phyloP scores from a whole-genome alignment of 257 asterid species.

The Gentiana macrophylla region DNA sequence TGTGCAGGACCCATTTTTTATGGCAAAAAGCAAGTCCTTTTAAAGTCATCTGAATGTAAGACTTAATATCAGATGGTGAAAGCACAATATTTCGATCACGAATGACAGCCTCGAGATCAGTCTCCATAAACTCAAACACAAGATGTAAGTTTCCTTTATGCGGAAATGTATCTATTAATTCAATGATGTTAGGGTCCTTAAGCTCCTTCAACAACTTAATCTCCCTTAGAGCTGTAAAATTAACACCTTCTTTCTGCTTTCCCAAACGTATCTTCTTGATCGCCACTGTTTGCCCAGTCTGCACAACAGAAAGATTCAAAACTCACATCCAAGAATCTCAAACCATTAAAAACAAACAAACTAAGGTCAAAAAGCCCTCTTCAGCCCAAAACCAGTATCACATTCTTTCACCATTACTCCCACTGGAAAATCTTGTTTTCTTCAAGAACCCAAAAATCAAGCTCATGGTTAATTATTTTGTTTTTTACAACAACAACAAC shows the following conservation, averaged over 20 bases:
- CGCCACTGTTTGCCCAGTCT: constrained; percentile 92
- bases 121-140: constrained; percentile 99
- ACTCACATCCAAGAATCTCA: not conserved
- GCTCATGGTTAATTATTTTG: not conserved
- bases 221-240: constrained; percentile 91
- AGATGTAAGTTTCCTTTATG: constrained; percentile 95
- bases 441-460: no score
- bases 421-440: not conserved
- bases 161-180: constrained; percentile 78
- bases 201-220: constrained; percentile 93
- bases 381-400: not conserved
- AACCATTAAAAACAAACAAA: not conserved
- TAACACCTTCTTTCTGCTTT: constrained; percentile 95
- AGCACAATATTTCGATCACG: constrained; percentile 87
- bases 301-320: constrained; percentile 17
- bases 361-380: not conserved
- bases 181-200: constrained; percentile 80
- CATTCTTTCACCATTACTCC: not conserved
- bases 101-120: constrained; percentile 95
- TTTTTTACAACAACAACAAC: not conserved
- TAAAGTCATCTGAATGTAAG: constrained; percentile 88
- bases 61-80: constrained; percentile 90
- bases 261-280: constrained; percentile 93
- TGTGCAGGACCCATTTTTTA: constrained; percentile 90
- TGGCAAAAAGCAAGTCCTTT: constrained; percentile 93